Base-by-base conservation (phyloP, 768 basidiomycete species). In the Crucibulum laeve region DNA sequence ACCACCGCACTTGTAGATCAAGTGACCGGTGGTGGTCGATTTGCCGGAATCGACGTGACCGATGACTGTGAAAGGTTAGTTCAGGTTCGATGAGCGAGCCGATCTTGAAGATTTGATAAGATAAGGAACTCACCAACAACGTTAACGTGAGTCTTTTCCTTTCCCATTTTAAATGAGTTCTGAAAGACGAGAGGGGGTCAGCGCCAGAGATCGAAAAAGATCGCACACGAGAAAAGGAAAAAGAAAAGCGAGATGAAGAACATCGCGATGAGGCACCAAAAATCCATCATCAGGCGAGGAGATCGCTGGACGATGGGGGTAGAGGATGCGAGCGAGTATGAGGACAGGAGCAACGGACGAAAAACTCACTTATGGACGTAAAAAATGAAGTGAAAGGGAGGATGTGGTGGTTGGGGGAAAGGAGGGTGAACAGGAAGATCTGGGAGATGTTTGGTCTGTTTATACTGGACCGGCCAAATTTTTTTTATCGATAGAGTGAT, bases 1-100 rank as follows among this genome's bases (percentile, higher is more conserved):
- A 89, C 96, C 96, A 85, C 96, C 96, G 70, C 96, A 99, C 86
- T 99, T 96, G 91, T 97, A 98, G 85, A 98, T 98, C 79, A 99
- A 81, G 79, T 99, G 96, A 56, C 96, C 96, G 58, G 96, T 99
- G 63, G 96, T 99, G 74, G 96, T 99, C 47, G 95, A 98, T 78
- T 98, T 99, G 57, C 95, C 95, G 68, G 95, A 97, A 79, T 97
- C 93, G 90, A 94, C 91, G 79, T 94, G 93, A 55, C 94, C 93
- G 77, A 95, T 95, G 72, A 94, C 92, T 89, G 62, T 55, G 65
- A 55, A n/a, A 38, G 50, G 57, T 63, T 43, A 60, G 51, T 61
- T 62, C 47, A 65, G 52, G 44, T 50, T 53, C 44, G 35, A 47
- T 38, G 46, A 51, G 42, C 43, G 50, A 33, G 40, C 15, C 25